These are phyloP conservation scores for Rhizophora mangle DNA, from an alignment of 345 rosid genomes.

Conservation along the genomic window DNA sequence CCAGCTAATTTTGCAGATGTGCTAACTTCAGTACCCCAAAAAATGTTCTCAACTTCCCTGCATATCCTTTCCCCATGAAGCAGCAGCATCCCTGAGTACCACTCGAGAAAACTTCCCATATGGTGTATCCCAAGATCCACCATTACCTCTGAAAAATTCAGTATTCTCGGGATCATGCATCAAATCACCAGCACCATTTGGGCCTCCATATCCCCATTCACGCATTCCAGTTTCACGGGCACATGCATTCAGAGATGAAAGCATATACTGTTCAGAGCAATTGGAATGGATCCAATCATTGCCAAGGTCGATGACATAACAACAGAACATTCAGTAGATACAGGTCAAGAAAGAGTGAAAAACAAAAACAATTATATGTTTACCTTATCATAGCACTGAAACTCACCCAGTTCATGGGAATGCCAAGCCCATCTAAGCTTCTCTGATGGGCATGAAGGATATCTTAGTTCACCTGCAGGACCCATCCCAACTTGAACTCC, in stretches of 20 bases:
- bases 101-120: conserved; percentile 43
- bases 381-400: conserved; percentile 62
- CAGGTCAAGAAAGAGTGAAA: not conserved
- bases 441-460: conserved; percentile 45
- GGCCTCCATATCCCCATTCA: conserved; percentile 50
- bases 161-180: conserved; percentile 39
- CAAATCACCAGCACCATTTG: conserved; percentile 32
- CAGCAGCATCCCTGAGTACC: conserved; percentile 52
- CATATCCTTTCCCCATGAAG: conserved; percentile 49
- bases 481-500: conserved; percentile 62
- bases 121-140: conserved; percentile 44
- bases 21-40: conserved; percentile 33
- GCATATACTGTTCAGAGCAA: conserved; percentile 41
- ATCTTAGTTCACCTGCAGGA: conserved; percentile 56
- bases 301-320: not conserved
- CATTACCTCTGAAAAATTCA: conserved; percentile 39
- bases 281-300: not conserved
- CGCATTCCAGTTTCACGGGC: conserved; percentile 34
- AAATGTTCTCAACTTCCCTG: conserved; percentile 41
- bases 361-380: conserved; percentile 4
- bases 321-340: too few species aligned
- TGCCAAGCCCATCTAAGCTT: conserved; percentile 39
- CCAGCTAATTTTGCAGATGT: conserved; percentile 43
- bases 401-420: conserved; percentile 45
- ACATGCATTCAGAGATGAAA: conserved; percentile 45